Conservation (phyloP, 2,329 filamentous ascomycete species). For the Venturia carpophila region DNA sequence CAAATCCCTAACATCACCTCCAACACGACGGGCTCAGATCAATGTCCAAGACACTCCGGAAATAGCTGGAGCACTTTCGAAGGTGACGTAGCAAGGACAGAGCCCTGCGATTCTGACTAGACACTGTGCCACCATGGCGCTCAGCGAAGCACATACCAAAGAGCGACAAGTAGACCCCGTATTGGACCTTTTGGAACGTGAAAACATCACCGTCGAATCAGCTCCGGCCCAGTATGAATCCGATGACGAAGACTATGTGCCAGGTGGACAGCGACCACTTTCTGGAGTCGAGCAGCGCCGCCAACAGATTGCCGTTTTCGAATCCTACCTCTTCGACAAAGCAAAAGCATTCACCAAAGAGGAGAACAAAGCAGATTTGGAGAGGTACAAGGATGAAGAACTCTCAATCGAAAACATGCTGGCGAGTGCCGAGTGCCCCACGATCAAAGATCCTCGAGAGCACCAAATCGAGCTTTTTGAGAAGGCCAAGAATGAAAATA, state of each 20-base stretch:
- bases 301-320: slow-evolving; percentile 37
- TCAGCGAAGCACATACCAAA: background rate
- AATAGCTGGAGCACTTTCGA: background rate
- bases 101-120: background rate
- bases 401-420: slow-evolving; percentile 48
- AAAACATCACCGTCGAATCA: background rate
- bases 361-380: slow-evolving; percentile 7
- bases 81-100: background rate
- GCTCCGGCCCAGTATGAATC: background rate
- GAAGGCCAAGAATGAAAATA: slow-evolving; percentile 73
- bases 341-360: slow-evolving; percentile 31
- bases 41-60: background rate
- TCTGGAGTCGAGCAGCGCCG: slow-evolving; percentile 6
- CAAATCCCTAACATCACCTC: background rate
- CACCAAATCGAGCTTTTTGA: slow-evolving; percentile 93
- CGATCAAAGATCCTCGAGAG: slow-evolving; percentile 72
- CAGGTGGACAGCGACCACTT: background rate
- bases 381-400: slow-evolving; percentile 32
- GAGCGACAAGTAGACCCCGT: background rate
- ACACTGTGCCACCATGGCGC: background rate
- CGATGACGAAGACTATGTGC: background rate
- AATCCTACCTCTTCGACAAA: slow-evolving; percentile 35
- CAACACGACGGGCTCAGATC: background rate
- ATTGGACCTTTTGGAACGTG: background rate
- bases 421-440: slow-evolving; percentile 45